phyloP scores from a whole-genome alignment of 2,329 filamentous ascomycete genomes.

The Alternaria novae-zelandiae region DNA sequence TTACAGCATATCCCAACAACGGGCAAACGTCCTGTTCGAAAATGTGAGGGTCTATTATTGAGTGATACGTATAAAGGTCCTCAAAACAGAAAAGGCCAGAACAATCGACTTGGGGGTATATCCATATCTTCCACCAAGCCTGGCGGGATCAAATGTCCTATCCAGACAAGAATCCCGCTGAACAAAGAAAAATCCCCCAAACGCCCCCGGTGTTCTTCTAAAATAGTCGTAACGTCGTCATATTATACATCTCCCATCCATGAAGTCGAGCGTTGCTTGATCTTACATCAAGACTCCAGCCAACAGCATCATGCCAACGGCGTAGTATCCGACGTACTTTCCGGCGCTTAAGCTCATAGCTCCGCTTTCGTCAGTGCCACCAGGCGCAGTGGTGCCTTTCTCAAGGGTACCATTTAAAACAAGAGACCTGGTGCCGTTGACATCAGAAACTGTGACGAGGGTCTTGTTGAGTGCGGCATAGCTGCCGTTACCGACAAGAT shows the following conservation, averaged over 20 bases:
- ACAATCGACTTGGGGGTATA: neutral
- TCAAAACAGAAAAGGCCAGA: neutral
- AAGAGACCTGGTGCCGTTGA: slow-evolving; percentile 69
- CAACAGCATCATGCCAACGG: slow-evolving; percentile 47
- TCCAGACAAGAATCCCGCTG: neutral
- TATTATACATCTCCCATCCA: neutral
- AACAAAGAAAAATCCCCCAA: neutral
- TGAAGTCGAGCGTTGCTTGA: neutral
- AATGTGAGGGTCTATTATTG: neutral
- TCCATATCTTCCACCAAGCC: neutral
- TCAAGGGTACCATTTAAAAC: slow-evolving; percentile 78
- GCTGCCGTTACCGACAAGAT: slow-evolving; percentile 63
- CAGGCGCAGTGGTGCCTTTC: slow-evolving; percentile 58
- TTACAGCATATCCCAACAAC: neutral
- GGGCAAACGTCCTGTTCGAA: neutral
- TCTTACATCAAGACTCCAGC: slow-evolving; percentile 29
- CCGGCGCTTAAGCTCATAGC: slow-evolving; percentile 28
- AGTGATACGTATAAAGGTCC: neutral
- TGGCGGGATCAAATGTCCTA: neutral
- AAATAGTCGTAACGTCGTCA: slow-evolving; percentile 5
- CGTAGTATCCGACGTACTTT: slow-evolving; percentile 48
- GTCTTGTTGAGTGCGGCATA: slow-evolving; percentile 66
- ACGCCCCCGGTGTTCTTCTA: neutral
- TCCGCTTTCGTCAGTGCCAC: slow-evolving; percentile 41
- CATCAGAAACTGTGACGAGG: slow-evolving; percentile 65